Conservation (phyloP, 2,329 filamentous ascomycete genomes). For the Cadophora malorum region DNA sequence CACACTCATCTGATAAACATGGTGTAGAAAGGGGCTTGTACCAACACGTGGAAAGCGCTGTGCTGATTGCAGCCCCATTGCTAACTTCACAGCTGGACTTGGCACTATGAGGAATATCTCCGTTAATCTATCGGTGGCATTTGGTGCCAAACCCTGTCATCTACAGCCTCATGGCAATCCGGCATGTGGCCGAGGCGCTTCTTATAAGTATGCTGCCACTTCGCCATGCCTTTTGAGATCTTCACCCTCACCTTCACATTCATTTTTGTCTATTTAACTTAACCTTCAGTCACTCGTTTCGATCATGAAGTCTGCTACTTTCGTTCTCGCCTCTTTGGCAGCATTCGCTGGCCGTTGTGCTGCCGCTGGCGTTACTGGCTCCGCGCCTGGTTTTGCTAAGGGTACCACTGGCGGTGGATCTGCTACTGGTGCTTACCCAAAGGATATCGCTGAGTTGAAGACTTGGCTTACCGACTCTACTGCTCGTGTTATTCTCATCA, state of each 20-base stretch:
- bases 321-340: conserved; percentile 19
- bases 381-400: conserved; percentile 34
- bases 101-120: conserved; percentile 8
- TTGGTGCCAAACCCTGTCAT: background rate
- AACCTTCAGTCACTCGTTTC: conserved; percentile 19
- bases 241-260: conserved; percentile 15
- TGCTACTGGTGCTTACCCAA: conserved; percentile 59
- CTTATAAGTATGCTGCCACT: conserved; percentile 8
- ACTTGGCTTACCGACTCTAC: conserved; percentile 61
- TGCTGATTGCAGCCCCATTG: background rate
- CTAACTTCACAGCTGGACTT: conserved; percentile 4
- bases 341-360: conserved; percentile 17
- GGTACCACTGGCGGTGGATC: conserved; percentile 66
- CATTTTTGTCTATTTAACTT: conserved; percentile 7
- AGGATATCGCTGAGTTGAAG: conserved; percentile 60
- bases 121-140: conserved; percentile 16
- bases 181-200: background rate
- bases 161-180: background rate
- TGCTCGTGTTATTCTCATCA: conserved; percentile 63
- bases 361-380: conserved; percentile 26
- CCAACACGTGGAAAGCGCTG: background rate
- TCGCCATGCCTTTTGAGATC: conserved; percentile 5
- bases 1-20: conserved; percentile 3
- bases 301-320: conserved; percentile 21
- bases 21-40: background rate